Conservation (phyloP, 139 green algal species). For the Picochlorum sp. region DNA sequence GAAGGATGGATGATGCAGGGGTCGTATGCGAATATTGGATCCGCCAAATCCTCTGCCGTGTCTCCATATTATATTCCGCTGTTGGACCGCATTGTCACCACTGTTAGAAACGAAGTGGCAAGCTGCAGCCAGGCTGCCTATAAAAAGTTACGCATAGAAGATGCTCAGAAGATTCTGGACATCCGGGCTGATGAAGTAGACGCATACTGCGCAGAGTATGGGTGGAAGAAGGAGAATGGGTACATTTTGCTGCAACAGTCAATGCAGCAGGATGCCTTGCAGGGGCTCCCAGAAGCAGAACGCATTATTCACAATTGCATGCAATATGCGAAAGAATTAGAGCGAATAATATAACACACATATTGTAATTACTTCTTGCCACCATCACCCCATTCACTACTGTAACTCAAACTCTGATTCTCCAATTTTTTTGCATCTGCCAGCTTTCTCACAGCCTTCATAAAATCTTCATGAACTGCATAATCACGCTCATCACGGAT, state of each 20-base stretch:
- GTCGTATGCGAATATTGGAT: constrained; percentile 82
- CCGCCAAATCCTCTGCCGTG: neutral
- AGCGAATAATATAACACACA: constrained; percentile 80
- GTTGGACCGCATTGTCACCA: neutral
- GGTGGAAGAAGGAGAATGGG: neutral
- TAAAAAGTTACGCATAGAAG: constrained; percentile 61
- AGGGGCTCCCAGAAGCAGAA: neutral
- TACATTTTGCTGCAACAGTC: neutral
- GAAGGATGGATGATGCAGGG: constrained; percentile 97
- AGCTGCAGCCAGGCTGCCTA: constrained; percentile 86
- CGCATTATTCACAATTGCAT: constrained; percentile 77
- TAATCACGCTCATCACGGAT: constrained; percentile 91
- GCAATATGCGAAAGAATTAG: constrained; percentile 88
- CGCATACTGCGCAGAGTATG: constrained; percentile 40
- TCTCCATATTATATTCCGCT: constrained; percentile 8
- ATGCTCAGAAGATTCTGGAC: constrained; percentile 70
- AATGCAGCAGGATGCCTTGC: neutral
- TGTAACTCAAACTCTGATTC: constrained; percentile 61
- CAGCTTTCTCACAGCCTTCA: constrained; percentile 98
- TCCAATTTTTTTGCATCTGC: constrained; percentile 98
- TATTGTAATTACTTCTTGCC: constrained; percentile 4
- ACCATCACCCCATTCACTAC: constrained; percentile 64
- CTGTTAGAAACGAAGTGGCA: constrained; percentile 83
- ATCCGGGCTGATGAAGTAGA: constrained; percentile 40
- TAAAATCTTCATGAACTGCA: constrained; percentile 94